Base-by-base conservation (phyloP, 805 yeast genomes). In the Myxozyma geophila region DNA sequence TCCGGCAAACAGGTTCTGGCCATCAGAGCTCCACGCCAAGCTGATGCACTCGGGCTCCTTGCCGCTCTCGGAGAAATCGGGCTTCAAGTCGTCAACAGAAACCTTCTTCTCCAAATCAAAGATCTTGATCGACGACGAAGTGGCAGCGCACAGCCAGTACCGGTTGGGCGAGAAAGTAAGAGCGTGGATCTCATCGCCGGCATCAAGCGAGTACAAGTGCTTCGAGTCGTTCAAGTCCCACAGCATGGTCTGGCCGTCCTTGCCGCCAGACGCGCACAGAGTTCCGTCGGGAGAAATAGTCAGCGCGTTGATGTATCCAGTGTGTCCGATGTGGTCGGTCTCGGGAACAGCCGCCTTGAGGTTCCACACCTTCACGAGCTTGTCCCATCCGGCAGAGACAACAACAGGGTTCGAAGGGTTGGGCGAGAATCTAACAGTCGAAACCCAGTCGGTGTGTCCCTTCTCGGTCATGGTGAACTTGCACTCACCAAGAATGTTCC, bases 111-210 rank as follows among this genome's bases (percentile, higher is more conserved):
- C 95, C 81, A 95, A 88, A 88, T 92, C 90, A 90, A 87, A 95
- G 87, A 95, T 88, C 90, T 92, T 93, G 86, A 95, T 91, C 78
- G 97, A 95, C 74, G 97, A 83, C 73, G 97, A 84, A 76, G 99
- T 95, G 79, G 99, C 98, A 83, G 98, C 99, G 80, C 96, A 93
- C 82, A 95, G 89, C 99, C 99, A 95, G 96, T 90, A 95, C 89
- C 99, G 92, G 96, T 90, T 90, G 84, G 99, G 99, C 81, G 98
- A 93, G 96, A 95, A 95, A 76, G 98, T 96, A 80, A 95, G 87
- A 80, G 98, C 96, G 82, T 90, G 90, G 75, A 95, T 92, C 86
- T 93, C 98, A 79, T 93, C 95, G 81, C 95, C 91, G 76, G 97
- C 93, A 77, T 85, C 83, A 81, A 95, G 87, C 77, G 97, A 87